Base-by-base conservation (phyloP, 2,329 filamentous ascomycete species). In the Herpotrichia juniperi region DNA sequence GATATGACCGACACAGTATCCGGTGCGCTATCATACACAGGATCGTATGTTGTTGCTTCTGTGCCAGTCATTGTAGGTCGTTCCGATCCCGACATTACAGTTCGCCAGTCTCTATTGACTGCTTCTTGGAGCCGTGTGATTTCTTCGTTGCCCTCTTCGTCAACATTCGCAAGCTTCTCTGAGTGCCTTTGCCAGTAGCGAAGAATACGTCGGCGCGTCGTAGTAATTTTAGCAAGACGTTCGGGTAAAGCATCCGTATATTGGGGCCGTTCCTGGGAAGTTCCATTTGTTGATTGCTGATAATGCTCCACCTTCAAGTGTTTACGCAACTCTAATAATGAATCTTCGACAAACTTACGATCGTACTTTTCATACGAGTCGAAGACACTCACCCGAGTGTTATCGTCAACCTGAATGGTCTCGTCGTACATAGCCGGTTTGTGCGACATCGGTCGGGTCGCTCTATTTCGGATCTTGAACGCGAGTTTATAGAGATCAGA, bases 391-490 rank as follows among this genome's bases (percentile, higher is more conserved):
- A 46, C 37, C 10, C 34, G 24, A 42, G 50, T 42, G 6, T 52
- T 44, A 5, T 12, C 11, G 24, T 52, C 50, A 14, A 48, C n/a
- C n/a, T n/a, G n/a, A n/a, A n/a, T n/a, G n/a, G n/a, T 19, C 7
- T 32, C 24, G 16, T 34, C 42, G 9, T 21, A 26, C 14, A 34
- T 28, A 26, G 37, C n/a, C 21, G 50, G 22, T 42, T 43, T 42
- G 19, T 19, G 32, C 12, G 50, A 24, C 17, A 39, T 31, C 26
- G 50, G 24, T 37, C 43, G 34, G n/a, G 26, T 16, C 9, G 12
- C 32, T 10, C 24, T 19, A 31, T 48, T 52, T 25, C 50, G 32
- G 12, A 48, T 48, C 28, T 47, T 52, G 43, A 52, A 52, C 25
- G 50, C 47, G 17, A 52, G 43, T 22, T 31, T 25, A 26, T 42